These are phyloP conservation scores for Nicotiana knightiana DNA, from an alignment of 257 asterid genomes.

Conservation along the genomic window DNA sequence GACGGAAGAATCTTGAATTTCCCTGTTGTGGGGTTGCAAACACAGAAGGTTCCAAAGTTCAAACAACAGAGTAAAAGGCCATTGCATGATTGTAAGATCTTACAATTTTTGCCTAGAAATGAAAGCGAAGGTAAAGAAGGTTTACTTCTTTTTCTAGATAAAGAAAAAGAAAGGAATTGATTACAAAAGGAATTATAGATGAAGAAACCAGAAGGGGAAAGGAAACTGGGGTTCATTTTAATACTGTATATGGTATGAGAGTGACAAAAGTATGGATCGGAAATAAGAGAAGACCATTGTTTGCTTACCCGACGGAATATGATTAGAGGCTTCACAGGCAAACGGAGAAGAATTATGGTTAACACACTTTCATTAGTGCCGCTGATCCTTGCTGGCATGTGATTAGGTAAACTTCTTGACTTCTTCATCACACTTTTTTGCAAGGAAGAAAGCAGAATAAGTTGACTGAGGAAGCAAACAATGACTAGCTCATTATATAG, in stretches of 20 bases:
- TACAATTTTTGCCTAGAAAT: too few species aligned
- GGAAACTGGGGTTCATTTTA: not conserved
- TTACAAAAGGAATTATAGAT: not conserved
- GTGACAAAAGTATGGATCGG: not conserved
- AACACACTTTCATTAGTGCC: not conserved
- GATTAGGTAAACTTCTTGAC: not conserved
- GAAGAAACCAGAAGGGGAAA: not conserved
- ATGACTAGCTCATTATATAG: too few species aligned
- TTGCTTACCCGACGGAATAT: constrained; percentile 7
- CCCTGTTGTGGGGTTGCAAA: constrained; percentile 4
- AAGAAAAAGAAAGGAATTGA: not conserved
- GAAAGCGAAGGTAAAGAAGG: not conserved
- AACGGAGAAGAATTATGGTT: not conserved
- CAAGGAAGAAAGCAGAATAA: not conserved
- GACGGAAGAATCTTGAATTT: not conserved
- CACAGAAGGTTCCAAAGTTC: not conserved
- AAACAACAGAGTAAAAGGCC: not conserved
- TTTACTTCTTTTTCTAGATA: not conserved
- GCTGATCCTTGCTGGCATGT: not conserved
- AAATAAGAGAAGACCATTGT: constrained; percentile 1
- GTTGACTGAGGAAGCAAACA: not conserved
- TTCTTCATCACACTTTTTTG: not conserved
- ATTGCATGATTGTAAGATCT: constrained; percentile 9
- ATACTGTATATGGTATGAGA: not conserved
- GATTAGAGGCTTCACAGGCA: not conserved